Base-by-base conservation (phyloP, 2,329 filamentous ascomycete species). In the Parascedosporium putredinis region DNA sequence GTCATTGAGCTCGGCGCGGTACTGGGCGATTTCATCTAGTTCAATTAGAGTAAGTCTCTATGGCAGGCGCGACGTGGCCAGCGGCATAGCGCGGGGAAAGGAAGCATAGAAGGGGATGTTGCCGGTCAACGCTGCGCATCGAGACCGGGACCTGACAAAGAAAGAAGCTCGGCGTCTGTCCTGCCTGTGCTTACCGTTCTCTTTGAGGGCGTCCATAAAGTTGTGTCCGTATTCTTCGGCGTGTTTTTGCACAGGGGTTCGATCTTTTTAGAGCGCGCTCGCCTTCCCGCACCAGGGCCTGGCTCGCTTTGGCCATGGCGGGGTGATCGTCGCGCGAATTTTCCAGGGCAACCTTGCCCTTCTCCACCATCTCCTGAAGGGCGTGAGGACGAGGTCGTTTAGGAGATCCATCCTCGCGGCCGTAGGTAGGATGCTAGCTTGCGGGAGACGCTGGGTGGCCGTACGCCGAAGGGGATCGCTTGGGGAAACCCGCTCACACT, bases 331-430 rank as follows among this genome's bases (percentile, higher is more conserved):
- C 64, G 34, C 62, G 69, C 8, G 73, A 73, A 65, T 76, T 76
- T 23, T 67, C 64, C 45, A 71, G 57, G 0, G 75, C 75, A 9
- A 57, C 52, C 29, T 63, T 70, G 27, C 69, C 74, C 63, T 76
- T 76, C 40, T 74, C 69, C 47, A 76, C 68, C 50, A 78, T 70
- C 42, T 78, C 73, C 62, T 66, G 55, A 78, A 79, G 24, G 74
- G 73, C 31, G 65, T 65, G 24, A 77, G 61, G 33, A 76, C 70
- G 43, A 78, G 68, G 42, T 67, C 64, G 42, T 57, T 56, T 22
- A 70, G 62, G 46, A 66, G 60, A 51, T 70, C 67, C 69, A 72
- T 72, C 27, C 10, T 54, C 23, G 34, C 44, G 18, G 34, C 24
- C 14, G 16, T 33, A 14, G 20, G n/a, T n/a, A 12, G 22, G 42